Percentiles rank a stretch among this genome's conserved stretches.
Evolutionary conservation across 129 eudicot genomes (phyloP).

Genomic region (Flaveria sonorensis): DNA sequence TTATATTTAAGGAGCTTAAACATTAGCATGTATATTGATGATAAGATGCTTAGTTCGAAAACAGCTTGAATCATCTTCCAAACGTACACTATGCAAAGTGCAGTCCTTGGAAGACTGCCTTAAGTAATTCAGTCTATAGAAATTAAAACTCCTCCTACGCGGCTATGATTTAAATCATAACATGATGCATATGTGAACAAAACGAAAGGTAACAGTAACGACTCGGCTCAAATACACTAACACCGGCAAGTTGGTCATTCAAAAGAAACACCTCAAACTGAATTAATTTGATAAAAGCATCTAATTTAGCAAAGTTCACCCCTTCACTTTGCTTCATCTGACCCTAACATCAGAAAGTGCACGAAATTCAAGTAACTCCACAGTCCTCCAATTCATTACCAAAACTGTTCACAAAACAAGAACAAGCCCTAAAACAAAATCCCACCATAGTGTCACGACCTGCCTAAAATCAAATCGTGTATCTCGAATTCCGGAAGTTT

Average conservation of each 20-base stretch:
- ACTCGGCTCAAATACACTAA: too few species aligned
- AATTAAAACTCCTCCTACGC: not conserved
- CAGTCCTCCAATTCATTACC: not conserved
- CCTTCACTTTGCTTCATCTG: too few species aligned
- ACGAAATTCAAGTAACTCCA: slow-evolving; percentile 10
- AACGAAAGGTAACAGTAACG: not conserved
- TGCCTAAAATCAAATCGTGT: too few species aligned
- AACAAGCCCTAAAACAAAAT: not conserved
- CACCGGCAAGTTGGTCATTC: not conserved
- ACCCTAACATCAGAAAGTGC: not conserved
- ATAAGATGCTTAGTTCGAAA: slow-evolving; percentile 4
- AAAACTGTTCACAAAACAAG: not conserved
- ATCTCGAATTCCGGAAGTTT: too few species aligned
- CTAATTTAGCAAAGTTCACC: not conserved
- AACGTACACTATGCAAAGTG: too few species aligned
- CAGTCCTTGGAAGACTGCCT: too few species aligned
- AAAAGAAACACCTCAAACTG: not conserved
- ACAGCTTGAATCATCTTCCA: not conserved
- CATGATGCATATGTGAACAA: slow-evolving; percentile 20
- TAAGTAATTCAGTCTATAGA: not conserved
- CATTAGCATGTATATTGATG: not conserved
- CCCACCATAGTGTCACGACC: too few species aligned
- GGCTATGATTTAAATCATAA: not conserved
- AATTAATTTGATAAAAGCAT: not conserved
- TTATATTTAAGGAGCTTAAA: not conserved